phyloP scores from a whole-genome alignment of 2,329 filamentous ascomycete genomes.

The Juglanconis sp. region DNA sequence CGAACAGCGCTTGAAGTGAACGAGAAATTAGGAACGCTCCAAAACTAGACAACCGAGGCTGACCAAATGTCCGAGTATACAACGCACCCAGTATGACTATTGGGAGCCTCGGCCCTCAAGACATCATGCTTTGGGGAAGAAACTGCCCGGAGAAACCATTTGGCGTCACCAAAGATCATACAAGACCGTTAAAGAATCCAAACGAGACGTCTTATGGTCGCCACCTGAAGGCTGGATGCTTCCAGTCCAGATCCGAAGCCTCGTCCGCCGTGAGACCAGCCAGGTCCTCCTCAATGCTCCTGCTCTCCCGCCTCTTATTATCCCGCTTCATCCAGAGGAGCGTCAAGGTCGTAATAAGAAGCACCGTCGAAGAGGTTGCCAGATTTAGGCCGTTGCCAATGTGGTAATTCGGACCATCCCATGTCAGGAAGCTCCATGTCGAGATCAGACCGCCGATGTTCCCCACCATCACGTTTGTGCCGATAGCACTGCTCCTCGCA shows the following conservation, averaged over 20 bases:
- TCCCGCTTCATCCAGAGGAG: conserved; percentile 59
- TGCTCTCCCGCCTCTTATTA: conserved; percentile 52
- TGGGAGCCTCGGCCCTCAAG: too few species aligned
- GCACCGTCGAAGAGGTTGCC: conserved; percentile 50
- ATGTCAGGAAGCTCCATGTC: conserved; percentile 63
- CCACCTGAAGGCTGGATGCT: conserved; percentile 65
- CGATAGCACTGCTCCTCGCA: conserved; percentile 63
- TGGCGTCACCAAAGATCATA: neutral
- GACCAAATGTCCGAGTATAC: too few species aligned
- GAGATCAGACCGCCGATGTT: conserved; percentile 68
- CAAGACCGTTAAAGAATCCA: neutral
- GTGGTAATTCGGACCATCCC: conserved; percentile 62
- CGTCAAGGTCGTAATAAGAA: conserved; percentile 47
- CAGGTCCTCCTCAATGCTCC: conserved; percentile 46
- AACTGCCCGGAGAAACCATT: too few species aligned
- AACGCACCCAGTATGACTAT: too few species aligned
- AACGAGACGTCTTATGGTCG: conserved; percentile 19
- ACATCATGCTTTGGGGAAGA: too few species aligned
- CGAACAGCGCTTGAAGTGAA: too few species aligned
- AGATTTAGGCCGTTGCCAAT: conserved; percentile 71
- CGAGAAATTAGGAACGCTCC: too few species aligned
- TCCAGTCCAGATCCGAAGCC: conserved; percentile 62
- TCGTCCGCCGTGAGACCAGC: conserved; percentile 49
- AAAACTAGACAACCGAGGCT: too few species aligned
- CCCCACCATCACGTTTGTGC: conserved; percentile 67